Conservation (phyloP, 1,284 basidiomycete species). For the Heterobasidion parviporum region DNA sequence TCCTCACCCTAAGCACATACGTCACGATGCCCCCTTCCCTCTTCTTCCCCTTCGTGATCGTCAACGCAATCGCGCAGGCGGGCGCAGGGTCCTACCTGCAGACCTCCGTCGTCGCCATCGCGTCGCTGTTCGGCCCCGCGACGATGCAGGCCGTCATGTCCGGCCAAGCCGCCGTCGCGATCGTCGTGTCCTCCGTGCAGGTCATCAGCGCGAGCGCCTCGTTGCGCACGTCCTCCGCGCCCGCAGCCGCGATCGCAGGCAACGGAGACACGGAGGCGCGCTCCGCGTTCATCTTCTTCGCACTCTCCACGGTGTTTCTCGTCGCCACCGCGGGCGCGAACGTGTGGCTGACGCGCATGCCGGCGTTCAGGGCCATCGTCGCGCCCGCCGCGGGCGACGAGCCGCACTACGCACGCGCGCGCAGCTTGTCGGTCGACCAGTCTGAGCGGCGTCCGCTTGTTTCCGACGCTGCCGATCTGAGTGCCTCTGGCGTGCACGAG, state of each 20-base stretch:
- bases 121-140: slow-evolving; percentile 61
- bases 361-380: slow-evolving; percentile 48
- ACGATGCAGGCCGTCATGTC: slow-evolving; percentile 66
- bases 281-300: slow-evolving; percentile 68
- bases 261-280: slow-evolving; percentile 41
- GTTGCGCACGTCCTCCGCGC: slow-evolving; percentile 17
- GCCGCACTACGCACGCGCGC: slow-evolving; percentile 16
- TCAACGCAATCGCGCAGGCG: slow-evolving; percentile 49
- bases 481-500: not conserved
- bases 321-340: slow-evolving; percentile 42
- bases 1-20: slow-evolving; percentile 56
- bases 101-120: slow-evolving; percentile 60
- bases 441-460: slow-evolving; percentile 4
- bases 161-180: slow-evolving; percentile 71
- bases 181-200: slow-evolving; percentile 65
- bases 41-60: slow-evolving; percentile 58
- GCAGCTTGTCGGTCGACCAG: slow-evolving; percentile 7
- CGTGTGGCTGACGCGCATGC: slow-evolving; percentile 45
- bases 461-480: not conserved
- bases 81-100: slow-evolving; percentile 59
- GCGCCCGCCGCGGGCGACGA: slow-evolving; percentile 22
- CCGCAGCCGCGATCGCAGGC: not conserved
- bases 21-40: slow-evolving; percentile 38
- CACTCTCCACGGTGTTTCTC: slow-evolving; percentile 59
- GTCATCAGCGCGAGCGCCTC: slow-evolving; percentile 55